Evolutionary conservation across 2,329 filamentous ascomycete species (phyloP), one percentile per base, ranked within the genome.

Genomic region (Curvularia hawaiiensis): DNA sequence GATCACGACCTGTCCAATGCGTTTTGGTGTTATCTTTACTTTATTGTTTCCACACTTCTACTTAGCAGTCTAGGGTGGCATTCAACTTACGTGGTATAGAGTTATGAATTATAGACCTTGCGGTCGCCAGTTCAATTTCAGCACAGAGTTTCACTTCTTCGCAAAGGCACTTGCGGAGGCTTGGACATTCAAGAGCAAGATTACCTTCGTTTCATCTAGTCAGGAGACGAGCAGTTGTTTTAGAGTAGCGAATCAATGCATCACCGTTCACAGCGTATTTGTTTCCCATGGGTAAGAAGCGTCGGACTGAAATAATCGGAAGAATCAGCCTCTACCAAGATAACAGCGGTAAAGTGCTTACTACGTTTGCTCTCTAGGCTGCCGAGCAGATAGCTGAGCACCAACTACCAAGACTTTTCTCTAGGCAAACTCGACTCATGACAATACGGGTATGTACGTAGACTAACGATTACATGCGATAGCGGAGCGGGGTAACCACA

Each of bases 401-500:
- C 16, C 10, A 40, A 40, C 16, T 18, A 20, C 24, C 24, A 30
- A 28, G 35, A 20, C 44, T 22, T 22, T 22, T 26, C 30, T 35
- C 30, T 2, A 30, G 11, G 10, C 9, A 20, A 16, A 20, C 6
- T 47, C 44, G 18, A 47, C 10, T 46, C n/a, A 12, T 31, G 44
- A 31, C 26, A 9, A 30, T 14, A 46, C 16, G 26, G n/a, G 20
- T 24, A 6, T 28, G 46, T 16, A 39, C 24, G 11, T 18, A 38
- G 14, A 26, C 28, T 38, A 24, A 44, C 9, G 40, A 39, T 4
- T 28, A 44, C 35, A 44, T 30, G 33, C 26, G 43, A 38, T 26
- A 48, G 54, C 53, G 47, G 53, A 54, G 56, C 53, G 56, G 59
- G 59, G 56, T 56, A 54, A 49, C 30, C 16, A 39, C 14, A 16